Evolutionary conservation across 139 green algal species (phyloP), one percentile per base, ranked within the genome.

Genomic region (Pedinophyceae sp.): DNA sequence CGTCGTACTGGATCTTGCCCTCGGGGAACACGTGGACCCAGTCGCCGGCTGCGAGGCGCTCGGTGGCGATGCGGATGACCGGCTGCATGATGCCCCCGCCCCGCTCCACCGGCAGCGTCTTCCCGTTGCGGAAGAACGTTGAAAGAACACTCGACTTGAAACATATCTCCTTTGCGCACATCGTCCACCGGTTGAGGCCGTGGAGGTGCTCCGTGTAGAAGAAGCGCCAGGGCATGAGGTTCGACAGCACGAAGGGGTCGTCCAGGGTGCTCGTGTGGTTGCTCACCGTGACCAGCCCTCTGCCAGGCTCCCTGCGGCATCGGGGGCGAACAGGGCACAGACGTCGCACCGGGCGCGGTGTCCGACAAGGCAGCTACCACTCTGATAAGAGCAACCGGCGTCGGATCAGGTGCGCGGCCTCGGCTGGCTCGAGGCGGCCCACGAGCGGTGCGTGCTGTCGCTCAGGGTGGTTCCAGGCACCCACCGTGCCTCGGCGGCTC

Each of bases 21-120:
- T 94, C 84, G 0, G 86, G 86, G 56, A 94, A 94, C 7, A 94
- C 48, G 62, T 94, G 86, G 59, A 93, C 46, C 86, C 86, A 94
- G 48, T 73, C 73, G 7, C 85, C 85, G 1, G 51, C 65, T 27
- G 82, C 58, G 16, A 62, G 50, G 13, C 34, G 38, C 0, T 40
- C 27, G 4, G 75, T 76, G 2, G 76, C 73, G 0, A 71, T 49
- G 1, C 28, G 30, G 62, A 93, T 75, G 27, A 77, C 51, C 7
- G 74, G 72, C 71, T 94, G 86, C 25, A 70, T 27, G 20, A 80
- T 53, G 38, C 86, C 84, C 45, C 27, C 58, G 13, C 75, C 71
- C 1, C 82, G 67, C 52, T 85, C 72, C 13, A 94, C 74, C 2
- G 86, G 82, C 48, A 94, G 70, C 20, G 67, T 76, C 52, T 94